Evolutionary conservation across 768 basidiomycete genomes (phyloP).

Genomic region (Exidia glandulosa): DNA sequence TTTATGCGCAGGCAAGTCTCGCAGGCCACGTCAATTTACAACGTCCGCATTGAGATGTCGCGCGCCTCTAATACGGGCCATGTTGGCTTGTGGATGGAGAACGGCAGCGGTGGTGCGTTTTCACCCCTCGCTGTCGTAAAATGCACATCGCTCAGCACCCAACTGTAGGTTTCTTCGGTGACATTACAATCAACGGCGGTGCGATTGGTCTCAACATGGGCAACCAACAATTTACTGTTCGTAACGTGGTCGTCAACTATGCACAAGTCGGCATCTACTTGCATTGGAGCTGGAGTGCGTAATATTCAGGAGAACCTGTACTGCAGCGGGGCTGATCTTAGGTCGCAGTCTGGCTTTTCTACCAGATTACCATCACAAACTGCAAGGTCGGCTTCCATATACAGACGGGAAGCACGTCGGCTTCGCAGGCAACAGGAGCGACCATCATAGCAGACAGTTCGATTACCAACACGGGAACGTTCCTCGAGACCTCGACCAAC

Average conservation of each 20-base stretch:
- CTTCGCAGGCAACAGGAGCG: not conserved
- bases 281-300: constrained; percentile 1
- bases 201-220: constrained; percentile 8
- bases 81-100: not conserved
- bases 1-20: constrained; percentile 6
- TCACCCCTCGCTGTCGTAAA: not conserved
- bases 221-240: constrained; percentile 13
- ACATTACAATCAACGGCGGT: constrained; percentile 11
- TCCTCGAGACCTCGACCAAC: constrained; percentile 8
- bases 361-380: constrained; percentile 8
- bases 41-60: not conserved
- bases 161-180: constrained; percentile 2
- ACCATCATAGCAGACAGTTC: constrained; percentile 4
- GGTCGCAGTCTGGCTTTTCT: constrained; percentile 7
- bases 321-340: too few species aligned
- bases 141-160: not conserved
- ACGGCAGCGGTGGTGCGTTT: constrained; percentile 8
- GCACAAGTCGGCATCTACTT: constrained; percentile 4
- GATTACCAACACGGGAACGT: constrained; percentile 7
- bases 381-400: constrained; percentile 6
- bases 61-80: not conserved
- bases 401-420: not conserved
- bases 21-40: constrained; percentile 2
- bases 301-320: not conserved
- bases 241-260: constrained; percentile 9